Conservation (phyloP, 306 rosid genomes). For the Prunus davidiana region DNA sequence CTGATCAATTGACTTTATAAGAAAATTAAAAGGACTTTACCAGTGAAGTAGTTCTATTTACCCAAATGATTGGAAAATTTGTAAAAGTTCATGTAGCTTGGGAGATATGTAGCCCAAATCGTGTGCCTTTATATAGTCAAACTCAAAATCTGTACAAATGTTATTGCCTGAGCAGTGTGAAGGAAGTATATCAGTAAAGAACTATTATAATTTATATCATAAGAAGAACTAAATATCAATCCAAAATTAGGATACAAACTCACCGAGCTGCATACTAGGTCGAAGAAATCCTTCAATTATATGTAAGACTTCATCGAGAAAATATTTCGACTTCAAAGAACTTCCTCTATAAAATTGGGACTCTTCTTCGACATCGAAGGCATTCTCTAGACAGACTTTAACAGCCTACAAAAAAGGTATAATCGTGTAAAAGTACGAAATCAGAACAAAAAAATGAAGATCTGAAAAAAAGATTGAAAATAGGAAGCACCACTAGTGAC, state of each 20-base stretch:
- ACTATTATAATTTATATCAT: not conserved
- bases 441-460: not conserved
- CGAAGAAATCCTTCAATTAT: conserved; percentile 39
- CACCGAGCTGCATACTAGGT: conserved; percentile 39
- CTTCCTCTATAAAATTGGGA: conserved; percentile 40
- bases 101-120: conserved; percentile 67
- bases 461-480: not conserved
- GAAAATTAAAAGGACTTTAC: conserved; percentile 10
- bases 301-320: conserved; percentile 52
- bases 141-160: conserved; percentile 37
- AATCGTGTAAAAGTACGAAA: not conserved
- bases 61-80: conserved; percentile 70
- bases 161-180: conserved; percentile 41
- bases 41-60: conserved; percentile 30
- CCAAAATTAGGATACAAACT: not conserved
- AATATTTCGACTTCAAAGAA: conserved; percentile 34
- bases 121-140: conserved; percentile 46
- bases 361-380: conserved; percentile 36
- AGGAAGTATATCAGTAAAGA: conserved; percentile 6
- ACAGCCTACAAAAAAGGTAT: conserved; percentile 50
- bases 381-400: conserved; percentile 52
- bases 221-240: not conserved
- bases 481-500: no score
- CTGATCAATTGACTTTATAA: conserved; percentile 21
- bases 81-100: conserved; percentile 70